These are phyloP conservation scores for Diversispora epigaea DNA, from an alignment of 192 early-diverging fungal species.

Conservation along the genomic window DNA sequence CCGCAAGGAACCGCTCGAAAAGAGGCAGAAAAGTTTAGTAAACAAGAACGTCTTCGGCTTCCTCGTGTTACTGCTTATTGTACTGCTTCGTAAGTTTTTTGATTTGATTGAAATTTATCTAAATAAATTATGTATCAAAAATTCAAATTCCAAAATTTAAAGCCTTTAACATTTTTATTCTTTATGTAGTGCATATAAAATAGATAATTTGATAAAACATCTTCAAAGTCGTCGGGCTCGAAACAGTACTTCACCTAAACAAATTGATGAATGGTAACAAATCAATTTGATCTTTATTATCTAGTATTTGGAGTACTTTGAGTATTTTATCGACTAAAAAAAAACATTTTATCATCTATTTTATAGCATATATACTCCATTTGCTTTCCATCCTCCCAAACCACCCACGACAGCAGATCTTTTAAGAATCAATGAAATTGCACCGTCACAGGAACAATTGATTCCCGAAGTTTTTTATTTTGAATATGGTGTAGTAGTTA, in stretches of 20 bases:
- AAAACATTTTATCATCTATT: not conserved
- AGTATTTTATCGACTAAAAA: not conserved
- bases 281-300: not conserved
- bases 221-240: constrained; percentile 61
- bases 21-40: constrained; percentile 74
- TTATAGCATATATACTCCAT: constrained; percentile 55
- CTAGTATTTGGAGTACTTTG: not conserved
- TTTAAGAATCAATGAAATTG: constrained; percentile 37
- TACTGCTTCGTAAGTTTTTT: constrained; percentile 63
- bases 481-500: constrained; percentile 92
- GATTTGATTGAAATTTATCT: not conserved
- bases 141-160: not conserved
- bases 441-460: constrained; percentile 29
- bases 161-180: not conserved
- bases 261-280: constrained; percentile 77
- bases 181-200: constrained; percentile 58
- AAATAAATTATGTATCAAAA: not conserved
- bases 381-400: constrained; percentile 45
- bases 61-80: constrained; percentile 85
- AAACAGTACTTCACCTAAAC: constrained; percentile 69
- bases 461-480: constrained; percentile 81
- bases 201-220: constrained; percentile 75
- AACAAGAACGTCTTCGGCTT: constrained; percentile 68
- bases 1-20: constrained; percentile 51
- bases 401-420: constrained; percentile 48